Conservation (phyloP, 768 basidiomycete genomes). For the Artomyces pyxidatus region DNA sequence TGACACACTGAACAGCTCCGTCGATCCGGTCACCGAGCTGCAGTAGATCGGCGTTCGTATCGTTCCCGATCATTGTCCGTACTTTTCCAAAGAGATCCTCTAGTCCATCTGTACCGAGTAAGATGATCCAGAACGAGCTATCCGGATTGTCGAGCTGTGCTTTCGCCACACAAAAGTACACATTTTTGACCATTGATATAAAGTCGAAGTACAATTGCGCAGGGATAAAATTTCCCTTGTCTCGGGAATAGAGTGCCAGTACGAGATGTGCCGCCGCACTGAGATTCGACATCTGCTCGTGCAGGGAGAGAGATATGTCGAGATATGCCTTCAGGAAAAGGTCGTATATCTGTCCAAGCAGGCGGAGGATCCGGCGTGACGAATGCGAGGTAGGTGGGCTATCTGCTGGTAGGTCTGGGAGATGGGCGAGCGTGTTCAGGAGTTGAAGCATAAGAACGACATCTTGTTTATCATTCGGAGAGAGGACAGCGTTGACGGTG, state of each 20-base stretch:
- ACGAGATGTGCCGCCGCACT: background rate
- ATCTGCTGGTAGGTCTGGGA: background rate
- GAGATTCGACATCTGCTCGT: background rate
- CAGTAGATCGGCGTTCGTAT: background rate
- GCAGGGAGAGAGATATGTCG: background rate
- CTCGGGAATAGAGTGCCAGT: constrained; percentile 13
- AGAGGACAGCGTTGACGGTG: background rate
- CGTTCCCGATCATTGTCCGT: constrained; percentile 1
- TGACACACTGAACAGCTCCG: background rate
- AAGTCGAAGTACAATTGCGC: constrained; percentile 24
- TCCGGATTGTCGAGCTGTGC: constrained; percentile 12
- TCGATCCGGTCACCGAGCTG: constrained; percentile 1
- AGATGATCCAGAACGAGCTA: constrained; percentile 14
- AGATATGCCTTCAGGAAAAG: background rate
- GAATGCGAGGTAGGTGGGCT: background rate
- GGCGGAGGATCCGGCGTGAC: background rate
- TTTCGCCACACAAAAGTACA: constrained; percentile 30
- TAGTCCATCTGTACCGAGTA: constrained; percentile 19
- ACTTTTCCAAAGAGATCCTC: constrained; percentile 10
- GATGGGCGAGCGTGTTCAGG: background rate
- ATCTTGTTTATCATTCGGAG: background rate
- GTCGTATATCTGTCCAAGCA: background rate
- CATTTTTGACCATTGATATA: constrained; percentile 32
- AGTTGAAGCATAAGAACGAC: background rate
- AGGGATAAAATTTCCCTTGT: constrained; percentile 20